Base-by-base conservation (phyloP, 2,329 filamentous ascomycete species). In the Fusarium sp. region DNA sequence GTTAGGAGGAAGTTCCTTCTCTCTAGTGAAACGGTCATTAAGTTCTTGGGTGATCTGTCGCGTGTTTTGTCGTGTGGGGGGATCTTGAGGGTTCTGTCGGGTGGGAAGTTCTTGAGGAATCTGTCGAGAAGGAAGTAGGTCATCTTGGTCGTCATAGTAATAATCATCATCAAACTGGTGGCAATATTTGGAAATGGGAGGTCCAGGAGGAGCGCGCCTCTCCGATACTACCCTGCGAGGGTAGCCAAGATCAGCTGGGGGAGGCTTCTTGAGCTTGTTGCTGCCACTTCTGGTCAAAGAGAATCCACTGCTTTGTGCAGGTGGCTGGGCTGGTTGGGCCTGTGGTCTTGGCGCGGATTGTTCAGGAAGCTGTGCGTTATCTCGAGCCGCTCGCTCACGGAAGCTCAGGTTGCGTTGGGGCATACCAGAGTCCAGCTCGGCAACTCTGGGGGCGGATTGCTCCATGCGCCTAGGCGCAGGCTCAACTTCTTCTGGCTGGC, bases 401-500 rank as follows among this genome's bases (percentile, higher is more conserved):
- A 88, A 87, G 76, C 87, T 90, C 40, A 88, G 73, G 52, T 87
- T 87, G 50, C 86, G 84, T 73, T 85, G 83, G 5, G 85, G 84
- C 16, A 83, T 72, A 15, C 76, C 78, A 10, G 78, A 74, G 9
- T 70, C 65, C 26, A 69, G 66, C 36, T 75, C 71, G 10, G 51
- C 87, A 42, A 86, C 83, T 72, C 85, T 83, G 4, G 85, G 84
- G 11, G 76, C 78, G 4, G 78, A 72, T 18, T 72, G 68, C 26
- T 75, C 71, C 15, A 55, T 44, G n/a, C 53, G 68, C 23, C 51
- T 62, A 33, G 72, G 68, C 18, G 51, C 40, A 15, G 65, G 57
- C 9, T 61, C 49, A 44, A 37, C 28, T 44, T 65, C 57, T 13
- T 72, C 67, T 34, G 71, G 69, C 10, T 72, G 71, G n/a, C 71